Evolutionary conservation across 306 rosid species (phyloP).

Genomic region (Cicer arietinum): DNA sequence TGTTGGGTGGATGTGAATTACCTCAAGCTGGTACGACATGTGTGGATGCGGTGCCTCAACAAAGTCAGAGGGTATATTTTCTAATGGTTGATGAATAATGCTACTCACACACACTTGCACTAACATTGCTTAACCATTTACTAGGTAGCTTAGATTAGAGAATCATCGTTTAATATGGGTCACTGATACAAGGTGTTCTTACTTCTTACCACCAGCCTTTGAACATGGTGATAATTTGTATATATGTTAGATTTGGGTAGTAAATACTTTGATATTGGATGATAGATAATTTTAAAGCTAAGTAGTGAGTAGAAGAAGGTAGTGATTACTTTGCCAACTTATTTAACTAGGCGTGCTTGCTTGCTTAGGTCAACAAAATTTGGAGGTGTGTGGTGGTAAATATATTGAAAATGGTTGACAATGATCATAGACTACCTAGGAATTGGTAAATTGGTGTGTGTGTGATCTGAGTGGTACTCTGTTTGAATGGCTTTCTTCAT

Average conservation of each 20-base stretch:
- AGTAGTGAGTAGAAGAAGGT: not conserved
- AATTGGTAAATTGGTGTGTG: constrained; percentile 2
- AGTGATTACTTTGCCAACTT: constrained; percentile 4
- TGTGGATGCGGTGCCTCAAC: constrained; percentile 62
- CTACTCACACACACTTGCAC: constrained; percentile 14
- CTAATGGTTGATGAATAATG: constrained; percentile 29
- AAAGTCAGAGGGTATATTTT: constrained; percentile 72
- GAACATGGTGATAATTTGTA: constrained; percentile 18
- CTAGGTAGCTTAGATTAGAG: constrained; percentile 4
- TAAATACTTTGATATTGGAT: not conserved
- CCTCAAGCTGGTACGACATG: constrained; percentile 58
- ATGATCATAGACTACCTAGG: not conserved
- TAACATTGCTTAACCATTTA: constrained; percentile 21
- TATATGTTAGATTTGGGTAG: not conserved
- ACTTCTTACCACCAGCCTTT: not conserved
- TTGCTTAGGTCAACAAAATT: not conserved
- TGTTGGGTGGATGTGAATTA: constrained; percentile 83
- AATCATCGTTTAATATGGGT: not conserved
- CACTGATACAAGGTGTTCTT: not conserved
- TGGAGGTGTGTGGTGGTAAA: constrained; percentile 17
- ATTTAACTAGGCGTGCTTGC: not conserved
- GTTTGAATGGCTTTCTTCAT: not conserved
- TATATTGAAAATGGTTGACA: constrained; percentile 5
- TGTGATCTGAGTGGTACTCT: not conserved
- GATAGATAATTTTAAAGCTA: not conserved